Evolutionary conservation across 148 eudicot genomes (phyloP).

Genomic region (Amaranthus palmeri): DNA sequence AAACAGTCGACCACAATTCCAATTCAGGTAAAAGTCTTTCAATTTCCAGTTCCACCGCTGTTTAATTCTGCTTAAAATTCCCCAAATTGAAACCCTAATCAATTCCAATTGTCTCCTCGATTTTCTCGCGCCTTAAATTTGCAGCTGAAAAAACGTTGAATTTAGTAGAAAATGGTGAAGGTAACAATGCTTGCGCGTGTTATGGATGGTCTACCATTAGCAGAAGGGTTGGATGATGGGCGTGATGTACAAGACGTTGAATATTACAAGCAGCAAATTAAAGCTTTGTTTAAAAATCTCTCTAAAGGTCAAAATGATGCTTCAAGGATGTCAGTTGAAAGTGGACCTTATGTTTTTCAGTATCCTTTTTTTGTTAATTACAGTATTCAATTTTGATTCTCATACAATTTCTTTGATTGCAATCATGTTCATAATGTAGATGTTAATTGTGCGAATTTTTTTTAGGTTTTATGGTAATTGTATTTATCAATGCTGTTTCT

Average conservation of each 20-base stretch:
- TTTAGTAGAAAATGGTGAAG: conserved; percentile 63
- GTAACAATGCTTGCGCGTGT: conserved; percentile 97
- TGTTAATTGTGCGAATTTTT: neutral
- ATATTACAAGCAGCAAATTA: conserved; percentile 88
- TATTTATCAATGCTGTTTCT: too few relatives aligned
- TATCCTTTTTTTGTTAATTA: conserved; percentile 49
- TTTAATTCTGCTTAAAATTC: neutral
- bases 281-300: conserved; percentile 88
- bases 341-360: conserved; percentile 89
- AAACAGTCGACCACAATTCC: neutral
- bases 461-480: too few relatives aligned
- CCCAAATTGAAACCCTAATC: conserved; percentile 5
- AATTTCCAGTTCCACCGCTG: neutral
- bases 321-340: conserved; percentile 94
- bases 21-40: neutral
- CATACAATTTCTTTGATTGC: neutral
- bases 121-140: neutral
- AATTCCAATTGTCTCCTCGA: neutral
- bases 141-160: neutral
- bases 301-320: conserved; percentile 83
- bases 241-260: conserved; percentile 85
- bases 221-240: conserved; percentile 92
- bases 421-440: neutral
- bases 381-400: neutral
- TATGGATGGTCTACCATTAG: conserved; percentile 89